Evolutionary conservation across 768 basidiomycete species (phyloP), one percentile per base, ranked within the genome.

Genomic region (Rhodotorula graminis): DNA sequence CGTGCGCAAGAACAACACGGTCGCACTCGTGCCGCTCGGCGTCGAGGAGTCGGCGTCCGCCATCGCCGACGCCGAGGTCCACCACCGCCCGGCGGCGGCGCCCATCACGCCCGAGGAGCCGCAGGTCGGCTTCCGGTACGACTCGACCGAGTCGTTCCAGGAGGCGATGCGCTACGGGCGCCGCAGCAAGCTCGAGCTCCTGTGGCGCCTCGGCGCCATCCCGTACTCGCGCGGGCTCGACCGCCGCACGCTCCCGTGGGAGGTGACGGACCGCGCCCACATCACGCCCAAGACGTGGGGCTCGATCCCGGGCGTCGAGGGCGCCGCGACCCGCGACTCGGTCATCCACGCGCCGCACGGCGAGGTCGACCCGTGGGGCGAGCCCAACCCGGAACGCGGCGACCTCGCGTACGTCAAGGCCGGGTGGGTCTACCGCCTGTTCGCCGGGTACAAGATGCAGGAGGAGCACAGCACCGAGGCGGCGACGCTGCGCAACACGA

Each of bases 41-140:
- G 42, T 59, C 29, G 70, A 71, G 19, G 65, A 70, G n/a, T 69
- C 66, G 25, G 60, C 47, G 1, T 67, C 75, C 3, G 73, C 73
- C n/a, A 65, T 61, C 33, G 63, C 68, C 53, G 74, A 74, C 40
- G 68, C 71, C 50, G 70, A 67, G 64, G 56, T 63, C 23, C 64
- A 70, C 55, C 57, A 70, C 42, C 71, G 67, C 9, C 71, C 65
- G 0, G 27, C 27, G 3, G 21, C 46, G 33, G 72, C 75, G 0
- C 79, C 77, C 23, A 76, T 74, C 33, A 72, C 78, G 46, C 77
- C 76, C 8, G 78, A 79, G 60, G 79, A 80, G 64, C 79, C 79
- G 11, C 79, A 80, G 53, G 55, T 80, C 52, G 79, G 76, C 37
- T 80, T 80, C 77, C 77, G 79, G 29, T 79, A 74, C 69, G 78